These are phyloP conservation scores for Closterium sp. DNA, from an alignment of 139 green algal species.

Conservation along the genomic window DNA sequence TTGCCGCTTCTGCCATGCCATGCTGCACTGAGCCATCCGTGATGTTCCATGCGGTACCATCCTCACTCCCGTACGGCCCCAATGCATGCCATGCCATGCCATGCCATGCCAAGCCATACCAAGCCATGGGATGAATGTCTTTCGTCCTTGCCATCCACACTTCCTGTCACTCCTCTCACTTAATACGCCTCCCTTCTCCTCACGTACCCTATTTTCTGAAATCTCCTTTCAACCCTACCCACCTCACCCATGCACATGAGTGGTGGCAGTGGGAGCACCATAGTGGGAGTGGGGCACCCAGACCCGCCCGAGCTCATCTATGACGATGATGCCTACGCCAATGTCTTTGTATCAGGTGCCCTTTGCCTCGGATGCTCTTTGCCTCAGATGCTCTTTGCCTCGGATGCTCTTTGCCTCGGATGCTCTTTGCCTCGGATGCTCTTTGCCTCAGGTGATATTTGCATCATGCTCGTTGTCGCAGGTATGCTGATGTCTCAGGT, in stretches of 20 bases:
- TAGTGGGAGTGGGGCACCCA: conserved; percentile 41
- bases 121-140: not conserved
- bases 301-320: conserved; percentile 49
- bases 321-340: conserved; percentile 42
- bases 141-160: not conserved
- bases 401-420: not conserved
- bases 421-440: not conserved
- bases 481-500: no score
- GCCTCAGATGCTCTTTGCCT: not conserved
- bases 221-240: not conserved
- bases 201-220: no score
- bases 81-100: no score
- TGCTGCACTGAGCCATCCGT: not conserved
- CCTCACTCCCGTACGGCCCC: no score
- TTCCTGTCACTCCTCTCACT: not conserved
- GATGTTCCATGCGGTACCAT: no score
- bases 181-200: not conserved
- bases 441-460: not conserved
- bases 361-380: not conserved
- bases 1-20: not conserved
- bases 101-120: not conserved
- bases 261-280: conserved; percentile 46
- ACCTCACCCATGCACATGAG: not conserved
- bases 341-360: conserved; percentile 44
- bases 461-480: no score